phyloP scores from a whole-genome alignment of 192 early-diverging fungal genomes.

The Dissophora globulifera region DNA sequence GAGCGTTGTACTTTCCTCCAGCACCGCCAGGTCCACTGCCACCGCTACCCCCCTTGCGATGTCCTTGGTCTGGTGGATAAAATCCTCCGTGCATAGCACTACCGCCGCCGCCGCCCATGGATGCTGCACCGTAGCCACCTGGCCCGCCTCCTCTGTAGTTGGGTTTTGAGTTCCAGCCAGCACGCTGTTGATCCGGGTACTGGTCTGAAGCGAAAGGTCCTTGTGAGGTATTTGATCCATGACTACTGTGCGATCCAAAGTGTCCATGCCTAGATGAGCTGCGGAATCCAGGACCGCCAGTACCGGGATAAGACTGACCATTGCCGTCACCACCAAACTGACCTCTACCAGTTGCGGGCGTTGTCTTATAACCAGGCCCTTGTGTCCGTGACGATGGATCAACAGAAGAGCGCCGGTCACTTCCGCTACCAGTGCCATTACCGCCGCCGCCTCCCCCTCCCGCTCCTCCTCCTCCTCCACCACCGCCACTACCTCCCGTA shows the following conservation, averaged over 20 bases:
- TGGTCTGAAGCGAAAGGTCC: constrained; percentile 13
- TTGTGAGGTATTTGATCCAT: constrained; percentile 4
- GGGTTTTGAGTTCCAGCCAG: constrained; percentile 24
- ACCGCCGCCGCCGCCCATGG: not conserved
- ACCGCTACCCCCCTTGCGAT: constrained; percentile 16
- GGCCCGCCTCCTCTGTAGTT: constrained; percentile 18
- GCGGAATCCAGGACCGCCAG: not conserved
- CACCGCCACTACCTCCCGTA: no score
- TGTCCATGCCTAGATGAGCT: constrained; percentile 4
- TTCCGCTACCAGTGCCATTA: constrained; percentile 1
- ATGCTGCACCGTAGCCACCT: not conserved
- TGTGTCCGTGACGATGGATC: constrained; percentile 27
- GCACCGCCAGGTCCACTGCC: not conserved
- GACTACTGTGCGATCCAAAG: constrained; percentile 11
- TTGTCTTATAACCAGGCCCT: not conserved
- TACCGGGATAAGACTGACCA: no score
- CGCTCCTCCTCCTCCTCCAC: no score
- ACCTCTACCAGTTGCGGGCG: constrained; percentile 2
- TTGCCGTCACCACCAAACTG: constrained; percentile 21
- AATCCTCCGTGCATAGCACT: constrained; percentile 14
- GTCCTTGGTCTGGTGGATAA: not conserved
- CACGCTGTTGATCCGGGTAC: constrained; percentile 15
- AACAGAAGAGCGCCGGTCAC: constrained; percentile 21
- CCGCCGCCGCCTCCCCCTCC: no score
- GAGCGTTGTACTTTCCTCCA: constrained; percentile 14